Base-by-base conservation (phyloP, 2,329 filamentous ascomycete species). In the Tetracladium maxilliforme region DNA sequence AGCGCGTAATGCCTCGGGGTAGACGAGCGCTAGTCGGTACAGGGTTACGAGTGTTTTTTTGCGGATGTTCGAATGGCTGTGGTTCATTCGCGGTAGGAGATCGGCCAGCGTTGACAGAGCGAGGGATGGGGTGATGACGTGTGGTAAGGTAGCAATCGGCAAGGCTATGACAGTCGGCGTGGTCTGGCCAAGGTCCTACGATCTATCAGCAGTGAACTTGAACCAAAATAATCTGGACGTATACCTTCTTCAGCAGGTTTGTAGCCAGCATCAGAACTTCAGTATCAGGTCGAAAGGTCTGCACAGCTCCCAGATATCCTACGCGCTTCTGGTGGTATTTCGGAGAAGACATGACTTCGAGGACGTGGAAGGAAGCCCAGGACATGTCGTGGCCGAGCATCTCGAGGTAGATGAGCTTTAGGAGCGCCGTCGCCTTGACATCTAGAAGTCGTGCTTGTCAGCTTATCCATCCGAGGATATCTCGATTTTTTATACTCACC, bases 301-400 rank as follows among this genome's bases (percentile, higher is more conserved):
- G 90, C 16, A 93, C 84, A 7, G 90, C 90, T 10, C 80, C 87
- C 12, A 98, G 63, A 49, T 98, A 98, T 30, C 87, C 90, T 22
- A 94, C 83, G 36, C 87, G 70, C 55, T 98, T 98, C 52, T 94
- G 87, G 38, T 84, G 68, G 49, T 92, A 92, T 48, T 94, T 95
- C 23, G 78, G 64, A 19, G 83, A 92, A 19, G 86, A 92, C 90
- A 98, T 98, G 54, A 98, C 90, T 56, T 98, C 90, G 23, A 98
- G 74, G 26, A 95, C 87, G 49, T 98, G 82, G 55, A 98, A 98
- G 9, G 86, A 86, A 4, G 90, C 90, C 90, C 90, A 98, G 4
- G 87, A 94, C 90, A 98, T 98, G 53, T 95, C 90, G 48, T 95
- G 81, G 10, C 90, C 90, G 39, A 95, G 86, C 90, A 98, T 98